phyloP scores from a whole-genome alignment of 306 rosid genomes.

The Datisca glomerata region DNA sequence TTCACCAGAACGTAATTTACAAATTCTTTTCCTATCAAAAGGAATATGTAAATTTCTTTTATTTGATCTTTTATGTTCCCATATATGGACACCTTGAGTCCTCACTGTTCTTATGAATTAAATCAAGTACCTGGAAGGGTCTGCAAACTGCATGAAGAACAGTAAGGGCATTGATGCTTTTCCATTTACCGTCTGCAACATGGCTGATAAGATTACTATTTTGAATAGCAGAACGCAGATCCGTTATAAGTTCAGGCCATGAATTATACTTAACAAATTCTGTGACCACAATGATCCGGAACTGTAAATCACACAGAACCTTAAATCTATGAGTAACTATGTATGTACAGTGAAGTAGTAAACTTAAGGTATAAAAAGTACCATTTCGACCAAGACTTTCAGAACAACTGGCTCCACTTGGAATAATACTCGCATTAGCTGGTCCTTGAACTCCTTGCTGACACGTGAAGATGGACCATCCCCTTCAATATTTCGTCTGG shows the following conservation, averaged over 20 bases:
- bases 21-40: too few relatives aligned
- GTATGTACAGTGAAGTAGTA: constrained; percentile 1
- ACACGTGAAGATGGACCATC: constrained; percentile 30
- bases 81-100: too few relatives aligned
- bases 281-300: constrained; percentile 35
- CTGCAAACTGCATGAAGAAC: constrained; percentile 69
- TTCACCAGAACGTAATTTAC: too few relatives aligned
- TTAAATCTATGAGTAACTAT: too few relatives aligned
- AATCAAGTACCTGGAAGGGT: constrained; percentile 63
- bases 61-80: too few relatives aligned
- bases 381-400: constrained; percentile 69
- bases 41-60: too few relatives aligned
- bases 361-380: constrained; percentile 9
- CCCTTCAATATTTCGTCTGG: constrained; percentile 39
- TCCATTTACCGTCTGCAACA: constrained; percentile 33
- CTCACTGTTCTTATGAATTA: background rate
- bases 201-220: constrained; percentile 41
- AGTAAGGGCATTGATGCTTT: constrained; percentile 40
- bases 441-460: constrained; percentile 68
- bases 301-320: constrained; percentile 24
- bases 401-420: constrained; percentile 46
- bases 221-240: constrained; percentile 52
- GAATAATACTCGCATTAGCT: constrained; percentile 57
- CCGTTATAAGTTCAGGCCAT: constrained; percentile 72
- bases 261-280: constrained; percentile 57